Conservation (phyloP, 306 rosid genomes). For the Luffa aegyptiaca region DNA sequence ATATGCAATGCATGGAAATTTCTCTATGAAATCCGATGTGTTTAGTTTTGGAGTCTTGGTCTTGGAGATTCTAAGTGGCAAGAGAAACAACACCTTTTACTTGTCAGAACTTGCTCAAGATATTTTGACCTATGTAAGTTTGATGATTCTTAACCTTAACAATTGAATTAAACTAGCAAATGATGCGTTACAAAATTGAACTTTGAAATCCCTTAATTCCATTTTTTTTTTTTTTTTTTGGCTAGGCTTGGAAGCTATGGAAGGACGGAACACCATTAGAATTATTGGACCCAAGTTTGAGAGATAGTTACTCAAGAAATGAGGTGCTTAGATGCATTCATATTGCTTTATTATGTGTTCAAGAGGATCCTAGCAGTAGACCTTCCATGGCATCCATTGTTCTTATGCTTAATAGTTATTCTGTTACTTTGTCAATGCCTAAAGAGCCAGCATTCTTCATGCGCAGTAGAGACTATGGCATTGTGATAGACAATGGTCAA, state of each 20-base stretch:
- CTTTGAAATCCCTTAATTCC: no score
- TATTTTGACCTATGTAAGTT: slow-evolving; percentile 14
- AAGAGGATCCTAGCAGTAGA: slow-evolving; percentile 17
- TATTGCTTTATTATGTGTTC: slow-evolving; percentile 22
- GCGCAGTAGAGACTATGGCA: background rate
- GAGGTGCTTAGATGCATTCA: slow-evolving; percentile 25
- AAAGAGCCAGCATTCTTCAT: background rate
- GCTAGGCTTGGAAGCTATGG: slow-evolving; percentile 29
- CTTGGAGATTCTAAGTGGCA: slow-evolving; percentile 16
- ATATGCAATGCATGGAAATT: slow-evolving; percentile 13
- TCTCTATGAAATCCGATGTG: slow-evolving; percentile 8
- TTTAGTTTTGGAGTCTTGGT: slow-evolving; percentile 16
- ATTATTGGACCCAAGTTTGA: slow-evolving; percentile 9
- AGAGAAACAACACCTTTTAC: slow-evolving; percentile 6
- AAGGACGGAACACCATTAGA: slow-evolving; percentile 1
- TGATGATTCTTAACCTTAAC: background rate
- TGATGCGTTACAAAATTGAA: background rate
- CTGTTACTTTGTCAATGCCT: background rate
- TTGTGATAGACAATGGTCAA: background rate
- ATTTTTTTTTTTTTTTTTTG: background rate
- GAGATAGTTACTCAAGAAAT: background rate
- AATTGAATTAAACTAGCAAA: background rate
- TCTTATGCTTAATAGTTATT: slow-evolving; percentile 13
- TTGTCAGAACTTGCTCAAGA: background rate
- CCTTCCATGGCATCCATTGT: slow-evolving; percentile 21